Evolutionary conservation across 164 flowering plant species (phyloP), one percentile per base, ranked within the genome.

Genomic region (Annona squamosa): DNA sequence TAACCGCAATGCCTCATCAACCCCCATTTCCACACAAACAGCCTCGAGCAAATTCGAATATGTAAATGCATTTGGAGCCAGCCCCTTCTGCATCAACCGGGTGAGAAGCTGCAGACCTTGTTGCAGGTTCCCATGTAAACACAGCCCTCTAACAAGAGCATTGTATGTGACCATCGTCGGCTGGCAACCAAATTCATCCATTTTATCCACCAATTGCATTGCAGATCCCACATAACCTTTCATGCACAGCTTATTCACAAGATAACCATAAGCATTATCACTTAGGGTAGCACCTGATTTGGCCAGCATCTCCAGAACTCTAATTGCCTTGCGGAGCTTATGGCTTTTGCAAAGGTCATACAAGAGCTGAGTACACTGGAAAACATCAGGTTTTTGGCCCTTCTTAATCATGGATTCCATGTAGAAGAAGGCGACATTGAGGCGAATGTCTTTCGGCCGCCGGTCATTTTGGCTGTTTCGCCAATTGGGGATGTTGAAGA

Each of bases 21-120:
- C 94, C 4, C 97, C 97, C 77, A 85, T 86, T 56, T 93, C 94
- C 70, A 87, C 91, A 68, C 82, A 89, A n/a, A 94, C 88, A 43
- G 93, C 94, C 78, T 89, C 94, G 45, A 93, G 86, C 89, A 95
- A 84, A 70, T 81, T 86, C 1, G 98, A 89, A 74, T 88, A 90
- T 1, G 99, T 90, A 69, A 83, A 95, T 5, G 81, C 94, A 84
- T 93, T 87, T 1, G 98, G 94, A 5, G 84, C 81, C 44, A 90
- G 71, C 44, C 99, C 99, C 52, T 84, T 95, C 18, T 80, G 80
- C 78, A 85, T 84, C 81, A 90, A 77, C 62, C 78, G 83, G 68
- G 89, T 91, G 78, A 95, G 77, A 43, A 88, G 80, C 73, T 89
- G 93, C 83, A 95, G 80, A 76, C 89, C 80, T 65, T 85, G 84